These are phyloP conservation scores for Sphagnum contortum DNA, from an alignment of 225 moss, liverwort and hornwort species.

Conservation along the genomic window DNA sequence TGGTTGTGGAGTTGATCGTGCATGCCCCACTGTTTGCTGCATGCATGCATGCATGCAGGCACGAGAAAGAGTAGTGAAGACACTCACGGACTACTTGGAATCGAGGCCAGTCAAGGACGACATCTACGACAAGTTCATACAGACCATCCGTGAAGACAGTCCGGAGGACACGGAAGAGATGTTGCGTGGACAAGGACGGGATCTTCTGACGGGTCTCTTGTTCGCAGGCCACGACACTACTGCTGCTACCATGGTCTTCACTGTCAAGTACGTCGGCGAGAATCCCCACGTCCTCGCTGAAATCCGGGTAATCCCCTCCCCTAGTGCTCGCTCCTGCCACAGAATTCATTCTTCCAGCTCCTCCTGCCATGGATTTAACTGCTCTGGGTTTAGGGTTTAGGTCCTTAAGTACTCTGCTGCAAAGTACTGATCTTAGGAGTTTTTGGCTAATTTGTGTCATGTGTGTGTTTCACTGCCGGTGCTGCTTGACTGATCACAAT, in stretches of 20 bases:
- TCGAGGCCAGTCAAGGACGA: constrained; percentile 20
- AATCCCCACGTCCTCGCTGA: constrained; percentile 16
- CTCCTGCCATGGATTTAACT: no score
- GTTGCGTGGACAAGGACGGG: constrained; percentile 30
- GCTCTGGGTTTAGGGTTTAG: no score
- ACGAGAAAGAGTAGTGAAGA: constrained; percentile 32
- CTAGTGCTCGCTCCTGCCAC: background rate
- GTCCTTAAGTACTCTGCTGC: no score
- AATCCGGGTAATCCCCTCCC: constrained; percentile 18
- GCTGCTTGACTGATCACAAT: background rate
- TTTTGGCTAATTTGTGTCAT: no score
- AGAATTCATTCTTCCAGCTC: background rate
- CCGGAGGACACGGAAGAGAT: constrained; percentile 15
- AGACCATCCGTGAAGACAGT: constrained; percentile 23
- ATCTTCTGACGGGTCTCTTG: constrained; percentile 28
- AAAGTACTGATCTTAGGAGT: no score
- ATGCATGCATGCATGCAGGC: constrained; percentile 11
- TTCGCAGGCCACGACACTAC: constrained; percentile 58
- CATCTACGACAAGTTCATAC: constrained; percentile 28
- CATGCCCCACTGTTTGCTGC: background rate
- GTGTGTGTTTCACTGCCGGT: background rate
- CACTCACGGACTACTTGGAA: constrained; percentile 18
- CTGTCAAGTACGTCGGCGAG: constrained; percentile 46
- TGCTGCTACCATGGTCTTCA: constrained; percentile 48
- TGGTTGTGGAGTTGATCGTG: background rate